Conservation (phyloP, 306 rosid genomes). For the Cucurbita pepo region DNA sequence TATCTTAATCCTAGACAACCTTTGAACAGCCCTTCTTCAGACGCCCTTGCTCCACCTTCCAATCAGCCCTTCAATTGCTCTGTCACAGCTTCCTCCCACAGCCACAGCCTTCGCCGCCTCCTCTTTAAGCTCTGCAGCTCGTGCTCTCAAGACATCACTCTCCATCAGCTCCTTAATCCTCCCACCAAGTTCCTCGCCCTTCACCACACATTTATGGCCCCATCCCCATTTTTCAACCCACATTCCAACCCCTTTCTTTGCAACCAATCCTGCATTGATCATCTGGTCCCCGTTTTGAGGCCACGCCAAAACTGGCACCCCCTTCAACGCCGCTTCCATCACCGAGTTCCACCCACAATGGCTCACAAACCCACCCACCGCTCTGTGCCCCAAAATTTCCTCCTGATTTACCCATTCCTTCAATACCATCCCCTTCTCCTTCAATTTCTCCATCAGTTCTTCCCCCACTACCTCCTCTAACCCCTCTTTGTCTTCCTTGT, state of each 20-base stretch:
- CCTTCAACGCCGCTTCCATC: slow-evolving; percentile 29
- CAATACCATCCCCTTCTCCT: slow-evolving; percentile 27
- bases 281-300: slow-evolving; percentile 42
- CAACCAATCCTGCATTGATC: slow-evolving; percentile 34
- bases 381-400: slow-evolving; percentile 19
- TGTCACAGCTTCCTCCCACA: slow-evolving; percentile 23
- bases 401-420: slow-evolving; percentile 35
- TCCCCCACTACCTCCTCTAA: slow-evolving; percentile 14
- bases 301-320: slow-evolving; percentile 44
- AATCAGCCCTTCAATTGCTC: slow-evolving; percentile 1
- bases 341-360: slow-evolving; percentile 50
- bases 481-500: slow-evolving; percentile 27
- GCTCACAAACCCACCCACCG: slow-evolving; percentile 40
- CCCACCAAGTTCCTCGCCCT: slow-evolving; percentile 35
- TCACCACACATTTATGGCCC: slow-evolving; percentile 20
- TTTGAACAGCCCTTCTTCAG: neutral
- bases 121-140: slow-evolving; percentile 14
- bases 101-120: slow-evolving; percentile 15
- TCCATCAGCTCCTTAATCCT: slow-evolving; percentile 37
- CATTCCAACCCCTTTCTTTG: slow-evolving; percentile 29
- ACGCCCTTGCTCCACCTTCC: slow-evolving; percentile 12
- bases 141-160: slow-evolving; percentile 7
- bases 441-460: slow-evolving; percentile 20
- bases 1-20: no score
- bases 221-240: slow-evolving; percentile 45